These are phyloP conservation scores for Trichoderma sp. DNA, from an alignment of 2,329 filamentous ascomycete genomes.

Conservation along the genomic window DNA sequence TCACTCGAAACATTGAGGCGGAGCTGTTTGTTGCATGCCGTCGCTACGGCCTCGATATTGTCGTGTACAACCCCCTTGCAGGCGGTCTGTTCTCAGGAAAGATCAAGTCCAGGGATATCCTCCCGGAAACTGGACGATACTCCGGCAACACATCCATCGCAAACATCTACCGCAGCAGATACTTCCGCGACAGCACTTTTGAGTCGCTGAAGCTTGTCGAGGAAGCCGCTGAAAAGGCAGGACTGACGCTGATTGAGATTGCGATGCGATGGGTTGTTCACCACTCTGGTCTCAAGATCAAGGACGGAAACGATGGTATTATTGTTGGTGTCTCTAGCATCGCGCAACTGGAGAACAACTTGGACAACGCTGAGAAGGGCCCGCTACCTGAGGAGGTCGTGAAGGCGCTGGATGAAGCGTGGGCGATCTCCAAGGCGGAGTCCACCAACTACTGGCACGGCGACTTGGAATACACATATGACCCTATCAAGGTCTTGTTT, in stretches of 20 bases:
- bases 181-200: conserved; percentile 68
- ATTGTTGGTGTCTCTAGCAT: conserved; percentile 61
- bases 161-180: conserved; percentile 62
- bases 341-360: conserved; percentile 59
- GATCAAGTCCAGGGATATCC: conserved; percentile 65
- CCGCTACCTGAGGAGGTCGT: conserved; percentile 77
- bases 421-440: conserved; percentile 66
- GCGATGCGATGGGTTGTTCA: conserved; percentile 74
- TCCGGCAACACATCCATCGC: conserved; percentile 59
- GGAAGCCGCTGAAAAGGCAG: conserved; percentile 65
- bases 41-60: conserved; percentile 23
- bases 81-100: conserved; percentile 69
- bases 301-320: conserved; percentile 58
- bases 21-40: conserved; percentile 71
- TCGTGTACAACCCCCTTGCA: conserved; percentile 23
- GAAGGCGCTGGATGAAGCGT: conserved; percentile 73
- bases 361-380: conserved; percentile 63
- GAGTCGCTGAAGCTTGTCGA: conserved; percentile 69
- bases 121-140: conserved; percentile 69
- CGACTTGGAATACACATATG: conserved; percentile 67
- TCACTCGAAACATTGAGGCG: conserved; percentile 72
- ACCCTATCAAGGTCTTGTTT: conserved; percentile 63
- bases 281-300: conserved; percentile 62
- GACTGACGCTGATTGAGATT: conserved; percentile 69
- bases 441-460: conserved; percentile 56